Evolutionary conservation across 1,284 basidiomycete species (phyloP), one percentile per base, ranked within the genome.

Genomic region (Amylostereum chailletii): DNA sequence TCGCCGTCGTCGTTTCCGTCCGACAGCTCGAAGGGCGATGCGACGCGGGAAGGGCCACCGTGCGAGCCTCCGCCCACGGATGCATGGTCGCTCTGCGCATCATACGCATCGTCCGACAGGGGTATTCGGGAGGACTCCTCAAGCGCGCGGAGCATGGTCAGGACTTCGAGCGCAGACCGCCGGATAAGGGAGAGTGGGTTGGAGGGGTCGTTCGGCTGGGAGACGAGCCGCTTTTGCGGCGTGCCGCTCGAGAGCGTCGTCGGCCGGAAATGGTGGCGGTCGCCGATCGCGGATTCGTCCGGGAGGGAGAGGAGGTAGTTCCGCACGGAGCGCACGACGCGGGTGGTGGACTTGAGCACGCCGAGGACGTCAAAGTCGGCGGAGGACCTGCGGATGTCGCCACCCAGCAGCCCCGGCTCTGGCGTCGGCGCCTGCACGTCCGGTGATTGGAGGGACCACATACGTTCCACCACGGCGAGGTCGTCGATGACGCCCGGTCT

Each of bases 251-350:
- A 69, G 57, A 65, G 68, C 58, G 59, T 75, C 54, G 59, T 69
- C 58, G 57, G 71, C 56, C 60, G 75, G 60, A 71, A 75, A 11
- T 82, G 71, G 29, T 72, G 71, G 27, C 74, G 74, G 47, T 76
- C 72, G 3, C 75, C 71, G 30, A 71, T 75, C 9, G 76, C 68
- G 2, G 76, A 74, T 54, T 89, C 86, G 58, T 87, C 84, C 0
- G 88, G 89, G 11, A 91, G 76, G 0, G 86, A 81, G 31, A 91
- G 69, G 31, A 90, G 69, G 61, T 90, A 91, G 62, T 90, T 89
- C 27, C 89, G 76, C 33, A 90, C 83, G 29, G 83, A 81, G 36
- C 89, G 79, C 49, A 93, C 80, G 3, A 86, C 79, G 42, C 74
- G 76, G 4, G 90, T 92, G 0, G 87, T 91, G 1, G 74, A 77